Evolutionary conservation across 345 rosid genomes (phyloP).

Genomic region (Brassica cretica): DNA sequence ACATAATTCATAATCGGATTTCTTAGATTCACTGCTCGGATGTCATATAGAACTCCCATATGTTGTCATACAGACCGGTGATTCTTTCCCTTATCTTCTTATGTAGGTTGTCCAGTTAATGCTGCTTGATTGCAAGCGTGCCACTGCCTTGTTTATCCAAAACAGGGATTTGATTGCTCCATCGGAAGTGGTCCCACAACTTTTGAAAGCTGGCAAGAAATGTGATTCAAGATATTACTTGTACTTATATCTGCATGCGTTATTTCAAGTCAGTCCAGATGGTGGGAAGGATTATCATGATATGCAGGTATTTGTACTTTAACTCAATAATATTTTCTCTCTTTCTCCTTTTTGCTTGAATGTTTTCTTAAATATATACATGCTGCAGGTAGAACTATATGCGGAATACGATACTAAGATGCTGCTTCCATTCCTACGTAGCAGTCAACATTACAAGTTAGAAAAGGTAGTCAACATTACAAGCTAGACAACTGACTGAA

Average conservation of each 20-base stretch:
- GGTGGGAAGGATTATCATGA: conserved; percentile 91
- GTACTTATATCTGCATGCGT: conserved; percentile 76
- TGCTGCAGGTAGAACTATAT: conserved; percentile 84
- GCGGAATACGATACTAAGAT: conserved; percentile 88
- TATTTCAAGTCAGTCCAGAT: conserved; percentile 81
- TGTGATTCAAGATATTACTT: conserved; percentile 85
- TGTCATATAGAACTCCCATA: conserved; percentile 7
- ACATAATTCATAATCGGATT: not conserved
- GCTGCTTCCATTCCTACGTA: conserved; percentile 94
- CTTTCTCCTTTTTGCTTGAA: conserved; percentile 7
- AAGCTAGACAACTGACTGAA: conserved; percentile 26
- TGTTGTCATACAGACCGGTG: conserved; percentile 5
- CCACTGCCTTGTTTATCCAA: conserved; percentile 76
- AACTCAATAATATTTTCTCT: conserved; percentile 3
- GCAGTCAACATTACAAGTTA: conserved; percentile 94
- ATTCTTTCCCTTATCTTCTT: conserved; percentile 23
- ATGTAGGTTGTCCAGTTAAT: conserved; percentile 87
- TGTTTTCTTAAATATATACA: conserved; percentile 21
- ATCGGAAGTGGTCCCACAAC: conserved; percentile 79
- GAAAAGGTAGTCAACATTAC: conserved; percentile 74
- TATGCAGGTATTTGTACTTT: conserved; percentile 76
- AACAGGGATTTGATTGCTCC: conserved; percentile 80
- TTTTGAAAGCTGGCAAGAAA: conserved; percentile 56
- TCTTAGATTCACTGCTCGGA: not conserved
- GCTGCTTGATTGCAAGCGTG: conserved; percentile 85